Evolutionary conservation across 495 filamentous ascomycete species (phyloP).

Genomic region (Cudoniella acicularis): DNA sequence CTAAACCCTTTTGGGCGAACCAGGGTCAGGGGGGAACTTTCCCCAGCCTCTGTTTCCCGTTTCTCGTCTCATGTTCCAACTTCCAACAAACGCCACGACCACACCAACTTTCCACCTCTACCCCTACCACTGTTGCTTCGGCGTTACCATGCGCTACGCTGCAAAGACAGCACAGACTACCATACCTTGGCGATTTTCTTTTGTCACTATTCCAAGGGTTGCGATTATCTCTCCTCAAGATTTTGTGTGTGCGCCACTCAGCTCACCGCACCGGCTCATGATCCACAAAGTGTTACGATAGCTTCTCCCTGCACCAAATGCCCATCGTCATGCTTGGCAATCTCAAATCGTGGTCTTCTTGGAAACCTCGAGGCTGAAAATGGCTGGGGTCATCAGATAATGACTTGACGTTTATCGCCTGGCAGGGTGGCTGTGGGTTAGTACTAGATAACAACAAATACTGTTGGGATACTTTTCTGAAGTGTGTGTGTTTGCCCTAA

Average conservation of each 20-base stretch:
- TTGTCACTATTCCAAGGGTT: neutral
- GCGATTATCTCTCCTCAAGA: neutral
- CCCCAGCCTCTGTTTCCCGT: neutral
- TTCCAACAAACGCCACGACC: neutral
- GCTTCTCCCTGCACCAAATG: neutral
- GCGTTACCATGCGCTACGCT: neutral
- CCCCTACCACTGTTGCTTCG: neutral
- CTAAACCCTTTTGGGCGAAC: neutral
- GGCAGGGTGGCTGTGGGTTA: neutral
- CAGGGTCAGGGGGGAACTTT: neutral
- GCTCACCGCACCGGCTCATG: neutral
- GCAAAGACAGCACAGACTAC: neutral
- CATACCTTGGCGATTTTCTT: neutral
- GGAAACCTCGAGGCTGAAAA: neutral
- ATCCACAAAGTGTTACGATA: neutral
- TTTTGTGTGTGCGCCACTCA: neutral
- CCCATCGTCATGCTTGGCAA: neutral
- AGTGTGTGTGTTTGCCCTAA: neutral
- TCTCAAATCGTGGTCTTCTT: neutral
- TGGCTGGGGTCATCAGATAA: neutral
- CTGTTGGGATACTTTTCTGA: neutral
- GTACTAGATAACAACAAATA: neutral
- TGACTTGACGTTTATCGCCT: neutral
- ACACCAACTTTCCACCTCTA: neutral
- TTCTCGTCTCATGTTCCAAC: neutral